Conservation (phyloP, 768 basidiomycete species). For the Russula lepida region DNA sequence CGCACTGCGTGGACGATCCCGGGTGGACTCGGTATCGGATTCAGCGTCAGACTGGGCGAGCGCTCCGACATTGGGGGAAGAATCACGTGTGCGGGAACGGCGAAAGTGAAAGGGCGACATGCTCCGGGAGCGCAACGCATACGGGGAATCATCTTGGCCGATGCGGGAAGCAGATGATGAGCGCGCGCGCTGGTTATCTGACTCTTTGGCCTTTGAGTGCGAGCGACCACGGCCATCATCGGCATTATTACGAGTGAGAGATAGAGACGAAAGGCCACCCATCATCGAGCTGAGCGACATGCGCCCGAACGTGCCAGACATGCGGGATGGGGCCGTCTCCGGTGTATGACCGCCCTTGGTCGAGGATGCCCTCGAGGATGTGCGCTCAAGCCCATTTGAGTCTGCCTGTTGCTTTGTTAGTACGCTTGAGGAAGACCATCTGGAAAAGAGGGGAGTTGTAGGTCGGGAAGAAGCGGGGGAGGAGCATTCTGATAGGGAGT, state of each 20-base stretch:
- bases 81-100: slow-evolving; percentile 52
- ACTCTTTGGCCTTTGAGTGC: slow-evolving; percentile 32
- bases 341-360: slow-evolving; percentile 5
- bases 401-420: slow-evolving; percentile 38
- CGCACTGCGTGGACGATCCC: slow-evolving; percentile 49
- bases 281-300: slow-evolving; percentile 64
- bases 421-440: slow-evolving; percentile 25
- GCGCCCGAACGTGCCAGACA: slow-evolving; percentile 48
- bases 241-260: slow-evolving; percentile 42
- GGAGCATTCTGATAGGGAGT: slow-evolving; percentile 22
- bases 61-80: slow-evolving; percentile 39
- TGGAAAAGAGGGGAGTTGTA: slow-evolving; percentile 25
- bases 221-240: slow-evolving; percentile 39
- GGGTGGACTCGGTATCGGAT: slow-evolving; percentile 44
- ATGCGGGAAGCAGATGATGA: slow-evolving; percentile 38
- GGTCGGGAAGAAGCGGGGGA: slow-evolving; percentile 24
- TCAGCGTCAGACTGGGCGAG: slow-evolving; percentile 58
- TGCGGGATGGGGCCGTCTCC: slow-evolving; percentile 24
- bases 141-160: slow-evolving; percentile 23
- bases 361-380: slow-evolving; percentile 24
- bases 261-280: slow-evolving; percentile 56
- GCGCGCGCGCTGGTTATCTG: slow-evolving; percentile 28
- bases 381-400: slow-evolving; percentile 45
- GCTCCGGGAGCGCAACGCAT: slow-evolving; percentile 55
- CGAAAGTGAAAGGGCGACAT: slow-evolving; percentile 75